These are phyloP conservation scores for Helminthosporium solani DNA, from an alignment of 2,329 filamentous ascomycete species.

Conservation along the genomic window DNA sequence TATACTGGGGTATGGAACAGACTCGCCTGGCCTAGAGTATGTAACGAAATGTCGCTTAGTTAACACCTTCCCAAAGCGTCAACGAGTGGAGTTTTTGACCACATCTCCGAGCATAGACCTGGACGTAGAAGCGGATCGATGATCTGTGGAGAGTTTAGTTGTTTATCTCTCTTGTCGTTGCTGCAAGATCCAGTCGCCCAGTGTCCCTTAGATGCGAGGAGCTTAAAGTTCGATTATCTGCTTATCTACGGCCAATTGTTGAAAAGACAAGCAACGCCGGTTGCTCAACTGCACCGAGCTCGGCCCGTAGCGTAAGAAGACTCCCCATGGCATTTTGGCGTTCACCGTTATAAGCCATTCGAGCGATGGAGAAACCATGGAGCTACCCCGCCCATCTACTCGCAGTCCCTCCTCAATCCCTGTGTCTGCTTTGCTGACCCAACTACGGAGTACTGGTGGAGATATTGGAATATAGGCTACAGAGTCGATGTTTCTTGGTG, in stretches of 20 bases:
- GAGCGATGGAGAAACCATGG: background rate
- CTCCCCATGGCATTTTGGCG: background rate
- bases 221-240: too few species aligned
- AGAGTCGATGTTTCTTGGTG: background rate
- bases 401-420: background rate
- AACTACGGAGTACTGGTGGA: background rate
- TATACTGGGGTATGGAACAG: background rate
- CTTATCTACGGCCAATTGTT: background rate
- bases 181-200: background rate
- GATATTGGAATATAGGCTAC: background rate
- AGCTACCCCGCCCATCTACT: background rate
- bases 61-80: constrained; percentile 7
- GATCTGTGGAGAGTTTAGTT: constrained; percentile 4
- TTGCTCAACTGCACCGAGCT: background rate
- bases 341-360: background rate
- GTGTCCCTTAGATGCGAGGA: too few species aligned
- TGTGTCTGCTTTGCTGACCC: background rate
- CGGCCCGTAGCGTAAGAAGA: background rate
- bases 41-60: constrained; percentile 5
- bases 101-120: constrained; percentile 2
- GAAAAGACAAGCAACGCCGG: background rate
- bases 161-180: constrained; percentile 1
- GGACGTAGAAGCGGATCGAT: background rate
- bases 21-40: background rate
- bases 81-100: background rate